These are phyloP conservation scores for Saccharomycopsis crataegensis DNA, from an alignment of 1,139 yeast genomes.

Conservation along the genomic window DNA sequence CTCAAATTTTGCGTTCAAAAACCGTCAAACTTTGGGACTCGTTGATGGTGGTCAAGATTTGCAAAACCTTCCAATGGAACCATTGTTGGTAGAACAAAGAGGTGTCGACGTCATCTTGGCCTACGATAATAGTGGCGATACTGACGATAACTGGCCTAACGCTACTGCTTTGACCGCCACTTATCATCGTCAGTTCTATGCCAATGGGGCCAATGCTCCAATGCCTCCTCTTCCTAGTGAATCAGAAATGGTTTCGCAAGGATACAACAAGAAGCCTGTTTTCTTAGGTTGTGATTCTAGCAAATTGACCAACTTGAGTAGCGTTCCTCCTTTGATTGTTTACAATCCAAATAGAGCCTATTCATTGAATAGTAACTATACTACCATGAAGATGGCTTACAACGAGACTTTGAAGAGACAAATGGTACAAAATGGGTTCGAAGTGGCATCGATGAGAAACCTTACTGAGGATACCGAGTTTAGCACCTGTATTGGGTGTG, in stretches of 20 bases:
- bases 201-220: constrained; percentile 31
- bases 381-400: constrained; percentile 39
- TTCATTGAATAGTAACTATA: constrained; percentile 39
- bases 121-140: constrained; percentile 65
- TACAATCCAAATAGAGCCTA: constrained; percentile 49
- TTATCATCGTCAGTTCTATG: constrained; percentile 40
- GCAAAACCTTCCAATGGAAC: constrained; percentile 62
- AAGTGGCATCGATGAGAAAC: constrained; percentile 38
- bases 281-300: constrained; percentile 51
- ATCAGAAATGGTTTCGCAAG: constrained; percentile 27
- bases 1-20: background rate
- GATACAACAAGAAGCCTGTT: constrained; percentile 34
- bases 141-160: constrained; percentile 52
- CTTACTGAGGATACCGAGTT: constrained; percentile 56
- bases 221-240: constrained; percentile 38
- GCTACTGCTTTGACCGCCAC: constrained; percentile 52
- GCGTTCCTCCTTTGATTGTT: constrained; percentile 42
- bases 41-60: constrained; percentile 72
- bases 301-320: constrained; percentile 42
- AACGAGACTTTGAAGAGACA: constrained; percentile 36
- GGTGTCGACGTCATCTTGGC: constrained; percentile 60
- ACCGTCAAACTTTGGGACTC: constrained; percentile 26
- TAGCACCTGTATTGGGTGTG: constrained; percentile 82
- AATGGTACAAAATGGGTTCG: constrained; percentile 48
- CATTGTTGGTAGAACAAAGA: constrained; percentile 53